Evolutionary conservation across 768 basidiomycete species (phyloP).

Genomic region (Tulasnella calospora): DNA sequence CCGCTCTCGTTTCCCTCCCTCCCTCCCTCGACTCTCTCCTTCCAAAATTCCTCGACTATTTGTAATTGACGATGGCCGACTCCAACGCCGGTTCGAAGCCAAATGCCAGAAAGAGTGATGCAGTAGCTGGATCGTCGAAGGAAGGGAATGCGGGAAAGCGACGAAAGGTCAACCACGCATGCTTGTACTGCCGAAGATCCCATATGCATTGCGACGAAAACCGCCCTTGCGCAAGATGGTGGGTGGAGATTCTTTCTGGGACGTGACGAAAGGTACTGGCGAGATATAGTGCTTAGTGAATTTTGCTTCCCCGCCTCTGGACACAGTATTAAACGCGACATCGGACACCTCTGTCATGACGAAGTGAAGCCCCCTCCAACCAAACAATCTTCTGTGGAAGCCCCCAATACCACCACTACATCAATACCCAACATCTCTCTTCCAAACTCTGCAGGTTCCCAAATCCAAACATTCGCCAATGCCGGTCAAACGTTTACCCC

Average conservation of each 20-base stretch:
- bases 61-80: background rate
- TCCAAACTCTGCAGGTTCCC: background rate
- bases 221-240: conserved; percentile 87
- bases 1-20: background rate
- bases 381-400: background rate
- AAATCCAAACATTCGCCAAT: background rate
- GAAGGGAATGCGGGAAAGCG: conserved; percentile 47
- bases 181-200: conserved; percentile 86
- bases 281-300: background rate
- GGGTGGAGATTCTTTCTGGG: conserved; percentile 36
- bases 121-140: conserved; percentile 10
- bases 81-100: conserved; percentile 8
- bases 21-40: background rate
- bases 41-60: background rate
- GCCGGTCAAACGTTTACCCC: conserved; percentile 3
- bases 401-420: background rate
- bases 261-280: background rate
- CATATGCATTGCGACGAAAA: conserved; percentile 84
- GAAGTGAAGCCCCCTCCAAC: conserved; percentile 45
- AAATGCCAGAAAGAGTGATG: conserved; percentile 10
- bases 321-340: conserved; percentile 87
- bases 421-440: background rate
- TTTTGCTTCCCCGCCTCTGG: conserved; percentile 6
- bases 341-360: conserved; percentile 90
- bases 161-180: conserved; percentile 88